Evolutionary conservation across 768 basidiomycete genomes (phyloP).

Genomic region (Naganishia vishniacii): DNA sequence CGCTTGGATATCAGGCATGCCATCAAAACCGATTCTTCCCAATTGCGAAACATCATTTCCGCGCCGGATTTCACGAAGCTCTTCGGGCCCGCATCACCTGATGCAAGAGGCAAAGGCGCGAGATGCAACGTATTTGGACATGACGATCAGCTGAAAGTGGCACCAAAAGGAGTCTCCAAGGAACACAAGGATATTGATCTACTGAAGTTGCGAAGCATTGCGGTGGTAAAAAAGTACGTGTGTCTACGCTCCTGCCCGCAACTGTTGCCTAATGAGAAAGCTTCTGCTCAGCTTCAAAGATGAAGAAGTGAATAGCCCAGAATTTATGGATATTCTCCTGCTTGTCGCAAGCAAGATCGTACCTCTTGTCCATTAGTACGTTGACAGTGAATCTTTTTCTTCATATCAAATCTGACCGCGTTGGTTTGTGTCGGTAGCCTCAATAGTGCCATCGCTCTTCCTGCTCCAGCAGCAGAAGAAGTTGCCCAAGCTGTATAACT

Average conservation of each 20-base stretch:
- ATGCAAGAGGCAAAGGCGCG: conserved; percentile 54
- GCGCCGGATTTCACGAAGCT: conserved; percentile 64
- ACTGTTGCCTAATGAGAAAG: too few relatives aligned
- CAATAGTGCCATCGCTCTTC: conserved; percentile 19
- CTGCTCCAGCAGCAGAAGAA: conserved; percentile 9
- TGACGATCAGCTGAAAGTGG: conserved; percentile 82
- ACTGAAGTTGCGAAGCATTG: conserved; percentile 73
- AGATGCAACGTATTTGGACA: conserved; percentile 74
- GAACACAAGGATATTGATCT: conserved; percentile 85
- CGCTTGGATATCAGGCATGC: conserved; percentile 51
- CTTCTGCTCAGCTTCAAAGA: conserved; percentile 73
- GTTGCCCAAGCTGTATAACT: background rate
- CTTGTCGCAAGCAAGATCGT: conserved; percentile 57
- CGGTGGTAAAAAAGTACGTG: conserved; percentile 60
- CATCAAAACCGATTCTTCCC: conserved; percentile 59
- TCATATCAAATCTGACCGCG: too few relatives aligned
- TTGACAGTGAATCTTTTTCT: too few relatives aligned
- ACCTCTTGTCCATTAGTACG: conserved; percentile 77
- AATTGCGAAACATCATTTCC: conserved; percentile 64
- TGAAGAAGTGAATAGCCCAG: conserved; percentile 61
- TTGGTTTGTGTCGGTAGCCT: background rate
- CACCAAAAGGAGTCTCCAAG: conserved; percentile 84
- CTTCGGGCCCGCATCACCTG: conserved; percentile 67
- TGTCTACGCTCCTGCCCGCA: background rate
- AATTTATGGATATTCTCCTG: conserved; percentile 63